These are phyloP conservation scores for Cyberlindnera mrakii DNA, from an alignment of 805 yeast genomes.

Conservation along the genomic window DNA sequence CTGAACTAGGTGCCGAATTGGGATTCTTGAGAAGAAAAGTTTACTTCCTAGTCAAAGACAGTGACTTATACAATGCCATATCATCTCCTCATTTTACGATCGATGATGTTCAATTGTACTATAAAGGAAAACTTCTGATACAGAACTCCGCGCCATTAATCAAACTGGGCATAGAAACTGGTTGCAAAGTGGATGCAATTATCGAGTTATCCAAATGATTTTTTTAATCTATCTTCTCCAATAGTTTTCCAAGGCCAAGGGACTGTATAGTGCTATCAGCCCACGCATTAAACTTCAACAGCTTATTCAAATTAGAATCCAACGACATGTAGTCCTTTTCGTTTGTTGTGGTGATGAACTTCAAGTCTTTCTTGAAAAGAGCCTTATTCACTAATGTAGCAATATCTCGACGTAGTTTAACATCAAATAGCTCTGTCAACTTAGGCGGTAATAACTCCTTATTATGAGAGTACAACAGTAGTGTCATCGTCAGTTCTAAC, in stretches of 20 bases:
- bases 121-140: constrained; percentile 25
- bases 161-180: constrained; percentile 48
- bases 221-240: neutral
- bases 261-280: neutral
- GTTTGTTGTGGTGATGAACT: constrained; percentile 3
- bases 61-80: constrained; percentile 25
- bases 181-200: constrained; percentile 31
- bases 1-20: constrained; percentile 66
- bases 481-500: constrained; percentile 78
- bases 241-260: neutral
- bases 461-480: constrained; percentile 44
- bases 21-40: constrained; percentile 53
- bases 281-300: constrained; percentile 36
- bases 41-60: constrained; percentile 47
- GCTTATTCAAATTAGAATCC: constrained; percentile 39
- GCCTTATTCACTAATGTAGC: constrained; percentile 67
- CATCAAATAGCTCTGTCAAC: constrained; percentile 49
- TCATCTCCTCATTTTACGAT: constrained; percentile 14
- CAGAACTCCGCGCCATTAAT: constrained; percentile 44
- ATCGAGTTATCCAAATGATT: neutral
- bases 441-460: constrained; percentile 40
- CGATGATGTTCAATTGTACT: constrained; percentile 30
- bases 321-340: constrained; percentile 5
- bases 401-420: constrained; percentile 56
- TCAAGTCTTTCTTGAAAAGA: constrained; percentile 32